Evolutionary conservation across 73 alveolate species (phyloP).

Genomic region (Paramecium tetraurelia): DNA sequence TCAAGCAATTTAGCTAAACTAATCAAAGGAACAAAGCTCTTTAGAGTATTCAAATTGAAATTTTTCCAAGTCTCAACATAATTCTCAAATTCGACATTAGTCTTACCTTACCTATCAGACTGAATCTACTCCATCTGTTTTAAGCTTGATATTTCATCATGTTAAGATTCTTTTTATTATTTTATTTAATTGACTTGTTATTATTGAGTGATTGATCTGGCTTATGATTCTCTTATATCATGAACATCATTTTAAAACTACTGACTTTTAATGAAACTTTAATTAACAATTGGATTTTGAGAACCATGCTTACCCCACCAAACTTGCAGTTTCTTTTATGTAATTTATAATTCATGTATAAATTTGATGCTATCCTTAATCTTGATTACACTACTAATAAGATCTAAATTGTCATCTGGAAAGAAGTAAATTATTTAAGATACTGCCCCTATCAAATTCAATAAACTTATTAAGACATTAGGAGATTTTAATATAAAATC

Average conservation of each 20-base stretch:
- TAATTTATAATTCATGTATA: background rate
- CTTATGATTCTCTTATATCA: background rate
- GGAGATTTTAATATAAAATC: background rate
- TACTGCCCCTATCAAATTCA: background rate
- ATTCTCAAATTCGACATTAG: background rate
- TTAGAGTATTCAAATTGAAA: background rate
- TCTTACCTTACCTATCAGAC: background rate
- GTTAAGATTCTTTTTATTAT: background rate
- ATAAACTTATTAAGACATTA: background rate
- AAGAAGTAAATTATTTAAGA: background rate
- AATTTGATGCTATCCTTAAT: background rate
- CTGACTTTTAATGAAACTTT: background rate
- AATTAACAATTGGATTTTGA: conserved; percentile 1
- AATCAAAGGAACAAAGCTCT: background rate
- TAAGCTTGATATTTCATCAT: background rate
- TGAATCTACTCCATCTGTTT: background rate
- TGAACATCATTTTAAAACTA: background rate
- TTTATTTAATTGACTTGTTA: background rate
- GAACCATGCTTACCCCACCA: conserved; percentile 11
- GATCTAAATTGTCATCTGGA: background rate
- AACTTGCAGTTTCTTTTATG: background rate
- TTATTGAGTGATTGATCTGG: background rate
- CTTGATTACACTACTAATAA: background rate
- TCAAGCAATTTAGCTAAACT: background rate
- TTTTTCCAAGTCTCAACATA: background rate